Evolutionary conservation across 139 green algal species (phyloP).

Genomic region (Chlamydomonas applanata): DNA sequence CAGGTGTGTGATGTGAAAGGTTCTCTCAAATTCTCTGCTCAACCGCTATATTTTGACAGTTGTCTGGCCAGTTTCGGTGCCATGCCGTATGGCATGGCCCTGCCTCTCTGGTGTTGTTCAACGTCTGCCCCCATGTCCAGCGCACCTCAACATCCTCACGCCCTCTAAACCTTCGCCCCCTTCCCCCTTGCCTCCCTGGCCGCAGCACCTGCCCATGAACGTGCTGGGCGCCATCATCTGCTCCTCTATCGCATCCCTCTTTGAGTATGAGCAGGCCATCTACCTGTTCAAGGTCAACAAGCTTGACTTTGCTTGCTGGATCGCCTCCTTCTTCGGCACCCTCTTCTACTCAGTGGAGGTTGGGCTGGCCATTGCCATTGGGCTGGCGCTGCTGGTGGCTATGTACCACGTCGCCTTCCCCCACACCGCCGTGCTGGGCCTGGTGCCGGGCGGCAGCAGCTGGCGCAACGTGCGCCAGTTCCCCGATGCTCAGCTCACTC

Average conservation of each 20-base stretch:
- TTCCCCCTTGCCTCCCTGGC: too few species aligned
- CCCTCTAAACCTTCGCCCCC: too few species aligned
- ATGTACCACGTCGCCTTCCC: slow-evolving; percentile 70
- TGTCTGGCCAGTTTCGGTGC: too few species aligned
- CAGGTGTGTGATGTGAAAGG: neutral
- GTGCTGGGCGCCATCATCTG: slow-evolving; percentile 76
- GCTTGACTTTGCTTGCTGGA: slow-evolving; percentile 64
- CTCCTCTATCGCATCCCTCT: slow-evolving; percentile 54
- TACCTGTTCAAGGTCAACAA: slow-evolving; percentile 58
- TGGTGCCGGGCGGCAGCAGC: slow-evolving; percentile 58
- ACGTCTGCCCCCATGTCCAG: too few species aligned
- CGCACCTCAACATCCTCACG: too few species aligned
- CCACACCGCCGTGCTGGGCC: slow-evolving; percentile 78
- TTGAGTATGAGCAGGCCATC: slow-evolving; percentile 59
- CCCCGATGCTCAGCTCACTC: slow-evolving; percentile 45
- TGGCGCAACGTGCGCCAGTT: slow-evolving; percentile 79
- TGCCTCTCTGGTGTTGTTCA: too few species aligned
- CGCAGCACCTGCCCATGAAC: slow-evolving; percentile 65
- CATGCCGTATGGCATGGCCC: too few species aligned
- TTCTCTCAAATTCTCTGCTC: too few species aligned
- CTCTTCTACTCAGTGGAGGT: slow-evolving; percentile 66
- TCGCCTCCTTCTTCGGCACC: slow-evolving; percentile 44
- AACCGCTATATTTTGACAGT: too few species aligned
- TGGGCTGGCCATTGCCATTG: slow-evolving; percentile 72
- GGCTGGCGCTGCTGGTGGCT: slow-evolving; percentile 58